Evolutionary conservation across 345 rosid genomes (phyloP), one percentile per base, ranked within the genome.

Genomic region (Eutrema japonicum): DNA sequence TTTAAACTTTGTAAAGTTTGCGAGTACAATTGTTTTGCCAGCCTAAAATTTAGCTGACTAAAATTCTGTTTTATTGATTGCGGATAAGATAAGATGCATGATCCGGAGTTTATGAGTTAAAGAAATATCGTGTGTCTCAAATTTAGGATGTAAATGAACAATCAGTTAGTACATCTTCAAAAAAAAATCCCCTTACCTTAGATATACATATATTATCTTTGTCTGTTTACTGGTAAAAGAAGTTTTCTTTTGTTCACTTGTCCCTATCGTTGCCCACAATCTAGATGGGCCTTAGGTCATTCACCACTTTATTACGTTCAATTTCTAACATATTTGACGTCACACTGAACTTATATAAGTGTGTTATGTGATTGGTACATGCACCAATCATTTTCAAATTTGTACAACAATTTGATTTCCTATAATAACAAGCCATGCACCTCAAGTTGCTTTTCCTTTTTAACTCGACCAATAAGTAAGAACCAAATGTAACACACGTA

Each of bases 321-420:
- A 64, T 56, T 48, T 37, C 2, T 40, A 43, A 70, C 55, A 64
- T 41, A 71, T 65, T 7, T 66, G 77, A 66, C 77, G 77, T 77
- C 80, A 77, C 51, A 56, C 40, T 70, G 59, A 45, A 63, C 47
- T 26, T 64, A 38, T 43, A 30, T 46, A 22, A 26, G 38, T 63
- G 33, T 46, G 52, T 49, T 35, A 65, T 51, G 48, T 58, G 68
- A 72, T 66, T 51, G 72, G 47, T 77, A 59, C 73, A 71, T 59
- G 72, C 72, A 77, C 80, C 77, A 77, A 72, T 77, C 73, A 59
- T 71, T 72, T 71, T 77, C 77, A 49, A 52, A 71, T 6, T 71
- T 51, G 54, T 59, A 66, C 48, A 58, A 13, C 72, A 70, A 40
- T 77, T 57, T 58, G 50, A 51, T 64, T 70, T 70, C 62, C 76